Evolutionary conservation across 106 monocot genomes (phyloP), one percentile per base, ranked within the genome.

Genomic region (Posidonia australis): DNA sequence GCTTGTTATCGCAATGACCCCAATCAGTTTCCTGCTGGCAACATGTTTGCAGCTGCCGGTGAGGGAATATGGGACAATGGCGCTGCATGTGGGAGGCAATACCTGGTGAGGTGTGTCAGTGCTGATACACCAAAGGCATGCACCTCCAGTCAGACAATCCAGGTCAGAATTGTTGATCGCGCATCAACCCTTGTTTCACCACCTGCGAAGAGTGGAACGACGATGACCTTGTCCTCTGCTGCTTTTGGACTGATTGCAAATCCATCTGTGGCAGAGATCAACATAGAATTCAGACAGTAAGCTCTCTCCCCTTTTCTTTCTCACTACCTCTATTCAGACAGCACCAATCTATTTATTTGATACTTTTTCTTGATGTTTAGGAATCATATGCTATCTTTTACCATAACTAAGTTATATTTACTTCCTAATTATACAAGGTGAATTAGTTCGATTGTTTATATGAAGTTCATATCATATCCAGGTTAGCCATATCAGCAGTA

Each of bases 31-130:
- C 65, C 47, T 3, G 49, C 20, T 2, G 65, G 65, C 5, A 44
- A 22, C 5, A 23, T 65, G 65, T 65, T 65, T 30, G 65, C 24
- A 10, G 65, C 47, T 1, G 65, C 65, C 0, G 30, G 65, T 20
- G 16, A 24, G 11, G 65, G 65, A 12, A 51, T 65, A 12, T 65
- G 65, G 65, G 65, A 65, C 47, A 65, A 65, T 47, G 65, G 65
- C 16, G 65, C 65, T 2, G 65, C 65, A 9, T 65, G 65, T 21
- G 65, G 65, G 26, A 18, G 65, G 12, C 21, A 24, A 46, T 65
- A 65, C 47, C 20, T 4, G 18, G 24, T 65, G 49, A 22, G 49
- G 25, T 65, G 65, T 46, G 47, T 65, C 48, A 65, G 65, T n/a
- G 46, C 44, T 22, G 20, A 36, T 36, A 36, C 20, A 9, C 0